Evolutionary conservation across 768 basidiomycete species (phyloP).

Genomic region (Rhodotorula kratochvilovae): DNA sequence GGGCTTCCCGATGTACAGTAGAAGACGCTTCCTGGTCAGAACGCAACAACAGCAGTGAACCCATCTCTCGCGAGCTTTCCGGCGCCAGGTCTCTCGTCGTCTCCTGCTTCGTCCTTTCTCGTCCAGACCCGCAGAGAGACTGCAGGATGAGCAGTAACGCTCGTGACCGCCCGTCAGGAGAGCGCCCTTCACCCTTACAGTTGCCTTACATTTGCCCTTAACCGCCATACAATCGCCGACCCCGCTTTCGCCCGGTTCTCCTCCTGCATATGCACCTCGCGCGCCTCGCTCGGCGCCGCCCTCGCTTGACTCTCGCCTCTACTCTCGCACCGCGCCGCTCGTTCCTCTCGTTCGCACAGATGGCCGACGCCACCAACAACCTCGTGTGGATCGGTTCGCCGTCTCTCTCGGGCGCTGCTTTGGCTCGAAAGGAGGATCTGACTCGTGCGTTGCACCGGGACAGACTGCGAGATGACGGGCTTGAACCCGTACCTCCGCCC

Average conservation of each 20-base stretch:
- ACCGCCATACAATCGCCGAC: too few species aligned
- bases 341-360: conserved; percentile 2
- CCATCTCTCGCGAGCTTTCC: background rate
- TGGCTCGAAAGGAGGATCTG: background rate
- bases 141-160: too few species aligned
- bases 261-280: background rate
- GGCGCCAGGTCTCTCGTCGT: too few species aligned
- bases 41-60: background rate
- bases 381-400: conserved; percentile 37
- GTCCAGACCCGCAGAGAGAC: too few species aligned
- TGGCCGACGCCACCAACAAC: conserved; percentile 19
- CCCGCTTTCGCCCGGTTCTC: background rate
- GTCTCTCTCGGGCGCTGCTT: background rate
- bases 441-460: background rate
- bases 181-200: too few species aligned
- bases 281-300: background rate
- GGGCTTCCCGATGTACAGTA: background rate
- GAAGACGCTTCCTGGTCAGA: background rate
- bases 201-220: background rate
- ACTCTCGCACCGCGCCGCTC: background rate
- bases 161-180: too few species aligned
- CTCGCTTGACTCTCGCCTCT: background rate
- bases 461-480: conserved; percentile 41
- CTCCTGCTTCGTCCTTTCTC: too few species aligned
- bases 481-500: conserved; percentile 31